Base-by-base conservation (phyloP, 345 rosid species). In the Sapria himalayana region DNA sequence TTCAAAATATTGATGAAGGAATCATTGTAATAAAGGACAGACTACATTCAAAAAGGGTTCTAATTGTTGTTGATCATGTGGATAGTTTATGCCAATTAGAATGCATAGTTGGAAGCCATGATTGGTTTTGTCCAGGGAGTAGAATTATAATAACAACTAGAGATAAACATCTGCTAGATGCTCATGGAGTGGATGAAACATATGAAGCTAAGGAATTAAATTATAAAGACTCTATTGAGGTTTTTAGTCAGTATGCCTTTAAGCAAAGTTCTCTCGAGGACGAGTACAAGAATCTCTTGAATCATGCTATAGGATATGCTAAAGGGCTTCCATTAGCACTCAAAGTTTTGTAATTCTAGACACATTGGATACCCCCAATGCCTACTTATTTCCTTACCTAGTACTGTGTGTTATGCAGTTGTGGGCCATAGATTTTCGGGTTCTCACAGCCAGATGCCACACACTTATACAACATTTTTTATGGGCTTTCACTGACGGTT, bases 111-210 rank as follows among this genome's bases (percentile, higher is more conserved):
- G 47, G 25, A 2, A 39, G 34, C 11, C 29, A 33, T 11, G 11
- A 27, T 6, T 22, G 25, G 48, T 25, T 50, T 3, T 12, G 23
- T 31, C 4, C 4, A 1, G 48, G 48, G 6, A 50, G 55, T 33
- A 19, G 55, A n/a, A 32, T 50, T 3, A 14, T 50, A 10, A 33
- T 50, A 4, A 50, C 47, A 12, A 50, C 55, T 4, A 41, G 37
- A 15, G 25, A 33, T 16, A 33, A 24, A 6, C 2, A 0, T 13
- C 7, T 50, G 17, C 19, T 41, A 12, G 5, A 33, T 7, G 48
- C 22, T 22, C 17, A 22, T 8, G 3, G 9, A 12, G 48, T 50
- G 1, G 18, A 41, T 25, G 16, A 9, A 7, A 41, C 16, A 8
- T 33, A 32, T 19, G 3, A 25, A 21, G 48, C 42, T 1, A 13